Conservation (phyloP, 2,329 filamentous ascomycete species). For the Penicillium sumatraense region DNA sequence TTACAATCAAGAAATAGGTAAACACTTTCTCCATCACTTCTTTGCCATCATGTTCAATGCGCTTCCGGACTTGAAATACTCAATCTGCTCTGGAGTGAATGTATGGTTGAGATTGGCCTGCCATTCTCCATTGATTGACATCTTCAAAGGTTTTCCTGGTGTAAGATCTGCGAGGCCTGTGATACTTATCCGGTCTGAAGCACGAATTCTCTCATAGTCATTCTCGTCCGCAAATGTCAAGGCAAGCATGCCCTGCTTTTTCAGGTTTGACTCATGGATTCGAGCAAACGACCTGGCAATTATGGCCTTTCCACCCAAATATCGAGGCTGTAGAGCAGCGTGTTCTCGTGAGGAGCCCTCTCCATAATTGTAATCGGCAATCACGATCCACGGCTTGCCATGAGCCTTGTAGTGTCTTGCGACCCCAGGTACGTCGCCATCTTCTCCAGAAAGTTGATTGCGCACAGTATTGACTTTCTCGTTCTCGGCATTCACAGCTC, state of each 20-base stretch:
- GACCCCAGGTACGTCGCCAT: slow-evolving; percentile 84
- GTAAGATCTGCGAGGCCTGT: neutral
- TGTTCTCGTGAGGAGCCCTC: slow-evolving; percentile 97
- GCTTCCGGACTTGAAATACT: slow-evolving; percentile 7
- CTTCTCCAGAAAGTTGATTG: slow-evolving; percentile 81
- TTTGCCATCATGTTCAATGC: slow-evolving; percentile 9
- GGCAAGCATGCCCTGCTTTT: too few species aligned
- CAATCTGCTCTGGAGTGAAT: slow-evolving; percentile 3
- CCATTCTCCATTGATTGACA: slow-evolving; percentile 6
- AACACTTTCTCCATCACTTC: neutral
- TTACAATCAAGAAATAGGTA: neutral
- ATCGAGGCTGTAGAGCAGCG: slow-evolving; percentile 91
- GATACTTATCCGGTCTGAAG: slow-evolving; percentile 3
- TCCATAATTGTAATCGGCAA: slow-evolving; percentile 99
- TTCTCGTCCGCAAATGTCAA: too few species aligned
- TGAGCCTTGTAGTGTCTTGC: slow-evolving; percentile 97
- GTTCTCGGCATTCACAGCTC: slow-evolving; percentile 93
- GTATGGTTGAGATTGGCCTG: slow-evolving; percentile 3
- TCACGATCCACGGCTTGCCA: slow-evolving; percentile 91
- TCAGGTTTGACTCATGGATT: too few species aligned
- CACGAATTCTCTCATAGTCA: slow-evolving; percentile 41
- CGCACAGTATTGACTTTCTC: slow-evolving; percentile 95
- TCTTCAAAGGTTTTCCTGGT: neutral
- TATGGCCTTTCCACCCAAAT: slow-evolving; percentile 88
- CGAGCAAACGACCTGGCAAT: slow-evolving; percentile 41